phyloP scores from a whole-genome alignment of 805 yeast genomes.

The Ogataea ganodermae region DNA sequence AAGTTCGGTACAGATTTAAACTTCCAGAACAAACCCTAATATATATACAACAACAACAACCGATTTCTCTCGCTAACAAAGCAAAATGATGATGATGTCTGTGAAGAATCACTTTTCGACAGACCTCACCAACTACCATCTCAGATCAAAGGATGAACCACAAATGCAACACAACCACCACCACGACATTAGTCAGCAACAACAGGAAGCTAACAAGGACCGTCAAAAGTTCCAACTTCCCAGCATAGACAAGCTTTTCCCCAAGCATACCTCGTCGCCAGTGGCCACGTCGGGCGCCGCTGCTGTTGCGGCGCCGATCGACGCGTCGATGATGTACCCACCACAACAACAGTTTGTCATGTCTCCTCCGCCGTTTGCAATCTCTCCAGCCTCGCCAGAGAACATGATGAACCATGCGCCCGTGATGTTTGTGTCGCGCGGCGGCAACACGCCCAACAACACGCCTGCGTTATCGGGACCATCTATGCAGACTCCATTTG shows the following conservation, averaged over 20 bases:
- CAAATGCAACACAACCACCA: conserved; percentile 1
- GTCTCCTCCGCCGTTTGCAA: conserved; percentile 6
- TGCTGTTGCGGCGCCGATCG: neutral
- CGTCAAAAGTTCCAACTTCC: conserved; percentile 23
- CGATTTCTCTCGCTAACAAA: neutral
- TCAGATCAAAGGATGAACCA: conserved; percentile 5
- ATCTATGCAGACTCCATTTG: neutral
- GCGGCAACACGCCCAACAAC: neutral
- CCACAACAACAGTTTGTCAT: conserved; percentile 3
- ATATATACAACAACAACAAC: no score
- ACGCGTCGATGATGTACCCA: neutral
- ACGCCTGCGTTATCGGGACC: neutral
- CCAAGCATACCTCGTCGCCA: conserved; percentile 14
- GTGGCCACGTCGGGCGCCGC: conserved; percentile 1
- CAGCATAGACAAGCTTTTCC: conserved; percentile 26
- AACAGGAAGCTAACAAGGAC: neutral
- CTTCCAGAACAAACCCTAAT: neutral
- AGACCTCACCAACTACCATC: conserved; percentile 16
- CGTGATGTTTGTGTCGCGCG: conserved; percentile 2
- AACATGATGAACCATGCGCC: neutral
- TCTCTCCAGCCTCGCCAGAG: conserved; percentile 6
- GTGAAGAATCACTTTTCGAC: conserved; percentile 12
- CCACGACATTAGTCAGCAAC: neutral
- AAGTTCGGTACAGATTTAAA: neutral
- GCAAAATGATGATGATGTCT: conserved; percentile 17